phyloP scores from a whole-genome alignment of 306 rosid species.

The Medicago ruthenica region DNA sequence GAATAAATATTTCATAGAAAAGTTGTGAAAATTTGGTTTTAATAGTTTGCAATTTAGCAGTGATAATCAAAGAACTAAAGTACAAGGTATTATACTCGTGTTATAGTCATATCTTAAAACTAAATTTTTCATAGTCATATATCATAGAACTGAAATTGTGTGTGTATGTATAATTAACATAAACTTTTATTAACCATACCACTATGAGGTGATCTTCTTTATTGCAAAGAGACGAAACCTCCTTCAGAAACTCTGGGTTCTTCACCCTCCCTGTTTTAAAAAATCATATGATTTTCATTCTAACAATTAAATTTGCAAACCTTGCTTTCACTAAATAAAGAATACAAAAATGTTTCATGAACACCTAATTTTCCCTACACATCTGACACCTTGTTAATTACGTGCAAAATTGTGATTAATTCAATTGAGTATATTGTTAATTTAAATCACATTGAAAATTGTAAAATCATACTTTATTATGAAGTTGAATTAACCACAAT shows the following conservation, averaged over 20 bases:
- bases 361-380: no score
- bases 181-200: constrained; percentile 49
- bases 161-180: not conserved
- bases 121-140: no score
- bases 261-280: constrained; percentile 67
- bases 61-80: no score
- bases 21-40: not conserved
- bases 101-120: not conserved
- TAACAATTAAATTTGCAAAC: not conserved
- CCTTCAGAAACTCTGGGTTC: constrained; percentile 66
- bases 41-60: not conserved
- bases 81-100: not conserved
- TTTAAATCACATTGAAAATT: no score
- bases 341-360: not conserved
- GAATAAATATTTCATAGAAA: constrained; percentile 8
- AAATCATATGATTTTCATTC: constrained; percentile 18
- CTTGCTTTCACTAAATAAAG: not conserved
- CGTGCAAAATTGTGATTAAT: no score
- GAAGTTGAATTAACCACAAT: no score
- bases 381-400: no score
- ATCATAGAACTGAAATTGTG: not conserved
- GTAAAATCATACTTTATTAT: no score
- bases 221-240: constrained; percentile 59
- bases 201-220: constrained; percentile 77
- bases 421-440: no score